These are phyloP conservation scores for Pyrrhoderma lamaoense DNA, from an alignment of 1,284 basidiomycete species.

Conservation along the genomic window DNA sequence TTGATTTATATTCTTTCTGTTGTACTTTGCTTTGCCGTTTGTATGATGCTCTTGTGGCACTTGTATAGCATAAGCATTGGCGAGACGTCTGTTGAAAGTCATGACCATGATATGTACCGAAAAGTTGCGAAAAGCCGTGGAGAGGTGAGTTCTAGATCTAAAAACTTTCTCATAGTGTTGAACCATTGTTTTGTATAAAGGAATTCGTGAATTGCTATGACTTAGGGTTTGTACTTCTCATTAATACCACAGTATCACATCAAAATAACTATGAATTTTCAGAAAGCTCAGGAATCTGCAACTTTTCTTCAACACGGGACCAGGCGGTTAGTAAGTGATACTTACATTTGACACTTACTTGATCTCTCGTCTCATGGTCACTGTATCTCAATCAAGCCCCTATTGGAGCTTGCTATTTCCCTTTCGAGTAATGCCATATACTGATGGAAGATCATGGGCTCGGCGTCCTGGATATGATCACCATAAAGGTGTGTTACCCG, in stretches of 20 bases:
- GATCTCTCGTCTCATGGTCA: slow-evolving; percentile 2
- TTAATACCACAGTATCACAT: neutral
- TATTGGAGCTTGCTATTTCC: slow-evolving; percentile 77
- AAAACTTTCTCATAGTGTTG: too few species aligned
- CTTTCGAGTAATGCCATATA: slow-evolving; percentile 71
- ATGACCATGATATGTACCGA: slow-evolving; percentile 80
- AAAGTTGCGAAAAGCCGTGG: slow-evolving; percentile 62
- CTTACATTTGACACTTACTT: neutral
- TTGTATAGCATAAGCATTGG: slow-evolving; percentile 68
- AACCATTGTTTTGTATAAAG: too few species aligned
- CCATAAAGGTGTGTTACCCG: slow-evolving; percentile 52
- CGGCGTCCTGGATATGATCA: slow-evolving; percentile 54
- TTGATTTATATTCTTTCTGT: slow-evolving; percentile 71
- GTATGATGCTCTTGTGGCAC: slow-evolving; percentile 78
- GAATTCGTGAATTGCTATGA: slow-evolving; percentile 90
- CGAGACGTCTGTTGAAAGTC: slow-evolving; percentile 88
- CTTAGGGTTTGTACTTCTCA: slow-evolving; percentile 47
- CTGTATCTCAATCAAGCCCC: slow-evolving; percentile 43
- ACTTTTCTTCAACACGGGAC: slow-evolving; percentile 86
- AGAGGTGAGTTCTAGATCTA: slow-evolving; percentile 43
- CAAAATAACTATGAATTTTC: neutral
- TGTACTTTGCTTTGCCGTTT: slow-evolving; percentile 74
- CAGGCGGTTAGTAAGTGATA: slow-evolving; percentile 58
- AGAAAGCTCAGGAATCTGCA: slow-evolving; percentile 64
- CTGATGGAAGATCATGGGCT: slow-evolving; percentile 81